Evolutionary conservation across 495 filamentous ascomycete genomes (phyloP).

Genomic region (Penicillium tannophilum): DNA sequence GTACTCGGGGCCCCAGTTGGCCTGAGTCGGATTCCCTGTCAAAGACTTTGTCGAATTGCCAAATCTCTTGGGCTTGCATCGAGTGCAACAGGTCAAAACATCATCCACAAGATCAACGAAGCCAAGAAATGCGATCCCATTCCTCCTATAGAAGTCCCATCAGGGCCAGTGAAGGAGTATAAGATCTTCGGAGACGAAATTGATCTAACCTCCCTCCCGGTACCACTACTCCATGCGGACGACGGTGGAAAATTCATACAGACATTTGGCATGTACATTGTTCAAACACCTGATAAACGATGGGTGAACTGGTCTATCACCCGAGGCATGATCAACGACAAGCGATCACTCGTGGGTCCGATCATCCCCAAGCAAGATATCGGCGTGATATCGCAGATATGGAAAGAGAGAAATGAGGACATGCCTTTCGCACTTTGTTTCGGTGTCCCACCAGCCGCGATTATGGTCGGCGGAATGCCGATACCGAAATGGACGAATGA

Average conservation of each 20-base stretch:
- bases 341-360: slow-evolving; percentile 28
- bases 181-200: slow-evolving; percentile 33
- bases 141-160: slow-evolving; percentile 24
- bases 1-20: slow-evolving; percentile 40
- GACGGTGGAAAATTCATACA: slow-evolving; percentile 45
- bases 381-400: slow-evolving; percentile 37
- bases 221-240: slow-evolving; percentile 34
- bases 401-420: slow-evolving; percentile 37
- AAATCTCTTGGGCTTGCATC: slow-evolving; percentile 34
- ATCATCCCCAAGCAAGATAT: slow-evolving; percentile 38
- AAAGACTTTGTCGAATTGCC: slow-evolving; percentile 34
- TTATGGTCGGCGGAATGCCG: slow-evolving; percentile 42
- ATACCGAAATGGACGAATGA: slow-evolving; percentile 38
- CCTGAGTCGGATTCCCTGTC: slow-evolving; percentile 21
- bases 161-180: slow-evolving; percentile 38
- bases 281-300: slow-evolving; percentile 33
- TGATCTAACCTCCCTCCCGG: slow-evolving; percentile 36
- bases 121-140: slow-evolving; percentile 28
- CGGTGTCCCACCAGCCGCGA: slow-evolving; percentile 43
- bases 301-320: slow-evolving; percentile 49
- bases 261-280: slow-evolving; percentile 43
- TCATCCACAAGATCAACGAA: slow-evolving; percentile 32
- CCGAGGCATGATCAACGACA: slow-evolving; percentile 41
- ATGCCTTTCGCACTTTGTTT: slow-evolving; percentile 39
- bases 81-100: slow-evolving; percentile 26